Percentiles rank a stretch among this genome's conserved stretches.
These are phyloP conservation scores for Collybiopsis luxurians DNA, from an alignment of 768 basidiomycete species.

Conservation along the genomic window DNA sequence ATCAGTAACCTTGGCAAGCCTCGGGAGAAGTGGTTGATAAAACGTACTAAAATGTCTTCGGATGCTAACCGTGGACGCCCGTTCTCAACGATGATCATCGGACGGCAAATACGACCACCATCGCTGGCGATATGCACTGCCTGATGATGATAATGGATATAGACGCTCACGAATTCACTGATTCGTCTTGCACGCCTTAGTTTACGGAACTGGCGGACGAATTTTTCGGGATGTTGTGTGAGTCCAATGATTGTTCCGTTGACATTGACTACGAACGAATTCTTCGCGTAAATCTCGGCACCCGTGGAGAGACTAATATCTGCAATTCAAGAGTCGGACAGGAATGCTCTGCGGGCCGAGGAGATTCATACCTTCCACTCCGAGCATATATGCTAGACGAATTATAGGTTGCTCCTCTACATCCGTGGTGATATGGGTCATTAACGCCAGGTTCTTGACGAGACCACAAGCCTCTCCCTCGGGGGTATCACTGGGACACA, in stretches of 20 bases:
- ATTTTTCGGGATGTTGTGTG: constrained; percentile 79
- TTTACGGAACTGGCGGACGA: constrained; percentile 89
- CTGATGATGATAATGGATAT: constrained; percentile 93
- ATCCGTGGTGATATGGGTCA: constrained; percentile 99
- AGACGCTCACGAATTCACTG: constrained; percentile 96
- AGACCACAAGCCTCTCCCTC: constrained; percentile 99
- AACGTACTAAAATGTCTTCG: constrained; percentile 73
- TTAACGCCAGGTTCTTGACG: constrained; percentile 96
- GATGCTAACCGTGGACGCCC: constrained; percentile 71
- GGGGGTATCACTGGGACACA: constrained; percentile 97
- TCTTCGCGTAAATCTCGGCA: constrained; percentile 91
- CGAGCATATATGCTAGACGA: constrained; percentile 88
- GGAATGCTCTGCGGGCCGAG: constrained; percentile 4
- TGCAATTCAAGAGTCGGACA: constrained; percentile 24
- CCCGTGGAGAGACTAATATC: constrained; percentile 93
- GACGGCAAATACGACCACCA: constrained; percentile 96
- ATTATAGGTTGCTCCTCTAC: constrained; percentile 95
- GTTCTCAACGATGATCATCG: constrained; percentile 94
- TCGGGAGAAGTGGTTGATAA: constrained; percentile 8
- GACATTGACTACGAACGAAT: constrained; percentile 93
- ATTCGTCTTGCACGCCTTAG: constrained; percentile 88
- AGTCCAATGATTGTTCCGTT: constrained; percentile 96
- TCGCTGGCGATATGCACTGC: constrained; percentile 96
- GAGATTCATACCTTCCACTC: constrained; percentile 74
- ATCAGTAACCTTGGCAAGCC: neutral